phyloP scores from a whole-genome alignment of 345 rosid species.

The Punica granatum region DNA sequence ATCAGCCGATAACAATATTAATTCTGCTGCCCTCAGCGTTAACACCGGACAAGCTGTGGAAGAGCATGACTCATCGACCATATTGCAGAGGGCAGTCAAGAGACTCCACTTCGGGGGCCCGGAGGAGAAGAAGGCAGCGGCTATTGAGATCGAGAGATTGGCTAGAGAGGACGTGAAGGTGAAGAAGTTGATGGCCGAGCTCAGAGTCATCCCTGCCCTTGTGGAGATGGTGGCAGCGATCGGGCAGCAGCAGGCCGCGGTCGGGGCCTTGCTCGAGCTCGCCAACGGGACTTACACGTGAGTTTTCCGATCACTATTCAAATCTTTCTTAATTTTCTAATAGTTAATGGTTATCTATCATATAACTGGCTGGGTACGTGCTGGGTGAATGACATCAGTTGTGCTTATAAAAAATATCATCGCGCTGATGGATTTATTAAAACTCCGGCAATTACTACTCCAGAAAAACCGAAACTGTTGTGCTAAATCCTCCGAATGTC shows the following conservation, averaged over 20 bases:
- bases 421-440: too few species aligned
- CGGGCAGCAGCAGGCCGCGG: slow-evolving; percentile 42
- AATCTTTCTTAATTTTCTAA: not conserved
- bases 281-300: slow-evolving; percentile 74
- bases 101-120: slow-evolving; percentile 71
- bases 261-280: slow-evolving; percentile 74
- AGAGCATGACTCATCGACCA: slow-evolving; percentile 31
- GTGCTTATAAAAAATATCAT: too few species aligned
- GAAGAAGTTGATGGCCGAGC: slow-evolving; percentile 72
- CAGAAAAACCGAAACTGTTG: too few species aligned
- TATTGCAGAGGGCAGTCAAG: slow-evolving; percentile 73
- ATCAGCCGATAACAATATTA: not conserved
- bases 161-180: slow-evolving; percentile 50
- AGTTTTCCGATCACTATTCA: slow-evolving; percentile 15
- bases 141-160: slow-evolving; percentile 49
- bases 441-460: too few species aligned
- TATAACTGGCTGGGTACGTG: too few species aligned
- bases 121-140: slow-evolving; percentile 71
- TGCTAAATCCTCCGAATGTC: too few species aligned
- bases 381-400: too few species aligned
- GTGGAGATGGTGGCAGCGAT: slow-evolving; percentile 51
- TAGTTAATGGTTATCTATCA: too few species aligned
- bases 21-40: not conserved
- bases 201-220: slow-evolving; percentile 70
- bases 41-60: slow-evolving; percentile 1